Evolutionary conservation across 2,329 filamentous ascomycete genomes (phyloP), one percentile per base, ranked within the genome.

Genomic region (Grosmannia serpens): DNA sequence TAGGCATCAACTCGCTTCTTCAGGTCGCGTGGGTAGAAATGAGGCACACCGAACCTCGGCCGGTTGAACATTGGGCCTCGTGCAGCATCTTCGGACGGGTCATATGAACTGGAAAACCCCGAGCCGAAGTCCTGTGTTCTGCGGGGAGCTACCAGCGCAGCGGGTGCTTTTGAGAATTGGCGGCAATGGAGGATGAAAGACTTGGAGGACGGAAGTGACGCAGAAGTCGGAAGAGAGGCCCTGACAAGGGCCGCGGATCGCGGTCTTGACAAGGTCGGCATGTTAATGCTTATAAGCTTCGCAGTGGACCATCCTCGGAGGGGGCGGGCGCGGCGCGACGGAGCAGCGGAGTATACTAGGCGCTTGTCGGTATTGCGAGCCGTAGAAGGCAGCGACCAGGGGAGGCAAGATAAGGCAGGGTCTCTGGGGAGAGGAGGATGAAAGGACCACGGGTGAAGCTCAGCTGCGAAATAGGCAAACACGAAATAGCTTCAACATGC

Each of bases 1-100:
- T 95, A 99, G 68, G 94, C 88, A 70, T 99, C 94, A 35, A 97
- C 84, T 67, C 94, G 88, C 67, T 89, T 85, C 76, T 97, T 96
- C 66, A 99, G 78, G 65, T 84, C 79, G 59, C 80, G 76, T 2
- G 83, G 83, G 58, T 86, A 86, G 68, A 86, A 83, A 56, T 80
- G 76, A 2, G 83, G 81, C 20, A 84, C 81, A 57, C 82, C 83
- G 63, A 82, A 80, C 58, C 70, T 78, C 58, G 73, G 66, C 68
- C 81, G 82, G 61, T 70, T 76, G 67, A 83, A 84, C 76, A 84
- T 84, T 46, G 81, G 81, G 3, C 81, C 81, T 10, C 80, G 76
- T 35, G 77, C 77, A n/a, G 68, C 63, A 24, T 83, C 79, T 57
- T 75, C 68, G 35, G 70, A 70, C 11, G 81, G 81, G 60, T 84